Evolutionary conservation across 208 protist genomes (phyloP), one percentile per base, ranked within the genome.

Genomic region (Trypanosoma brucei): DNA sequence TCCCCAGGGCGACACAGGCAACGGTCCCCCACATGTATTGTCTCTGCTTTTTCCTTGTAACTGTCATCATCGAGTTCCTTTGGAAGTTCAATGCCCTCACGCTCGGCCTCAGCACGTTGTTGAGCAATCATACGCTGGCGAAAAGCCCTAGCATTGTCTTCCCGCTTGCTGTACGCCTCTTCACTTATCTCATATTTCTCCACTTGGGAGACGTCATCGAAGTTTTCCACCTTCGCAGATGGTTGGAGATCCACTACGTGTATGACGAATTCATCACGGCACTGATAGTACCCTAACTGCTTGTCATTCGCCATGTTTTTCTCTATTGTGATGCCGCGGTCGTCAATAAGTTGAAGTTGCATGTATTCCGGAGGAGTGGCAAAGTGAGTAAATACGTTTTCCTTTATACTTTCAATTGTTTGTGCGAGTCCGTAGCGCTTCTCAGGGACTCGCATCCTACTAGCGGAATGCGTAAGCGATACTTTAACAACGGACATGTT

Each of bases 161-260:
- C 65, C 52, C 91, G 87, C 65, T 91, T 91, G n/a, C 80, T 70
- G 76, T 89, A 97, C 54, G 93, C 88, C 69, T 93, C 86, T 55
- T 97, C 91, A 3, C 84, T 68, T 55, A 97, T 95, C 40, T 88
- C 85, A 59, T 83, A 97, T 76, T 97, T 97, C 72, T 97, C 71
- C 37, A 97, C 89, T 70, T 93, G 62, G 1, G 82, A 88, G 9
- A 94, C 76, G 65, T 96, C 91, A 30, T 92, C 83, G 70, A 71
- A 95, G 63, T 85, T 85, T 30, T 81, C 71, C 4, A 91, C 54
- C 62, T 79, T 58, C n/a, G 72, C 62, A 4, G 80, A 45, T 7
- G 93, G 93, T 49, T 89, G 84, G 3, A 88, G 74, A 74, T 97
- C 93, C 14, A 96, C 78, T 38, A 93, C 83, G 62, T 97, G 87